Evolutionary conservation across 1,284 basidiomycete genomes (phyloP).

Genomic region (Pascua guehoae): DNA sequence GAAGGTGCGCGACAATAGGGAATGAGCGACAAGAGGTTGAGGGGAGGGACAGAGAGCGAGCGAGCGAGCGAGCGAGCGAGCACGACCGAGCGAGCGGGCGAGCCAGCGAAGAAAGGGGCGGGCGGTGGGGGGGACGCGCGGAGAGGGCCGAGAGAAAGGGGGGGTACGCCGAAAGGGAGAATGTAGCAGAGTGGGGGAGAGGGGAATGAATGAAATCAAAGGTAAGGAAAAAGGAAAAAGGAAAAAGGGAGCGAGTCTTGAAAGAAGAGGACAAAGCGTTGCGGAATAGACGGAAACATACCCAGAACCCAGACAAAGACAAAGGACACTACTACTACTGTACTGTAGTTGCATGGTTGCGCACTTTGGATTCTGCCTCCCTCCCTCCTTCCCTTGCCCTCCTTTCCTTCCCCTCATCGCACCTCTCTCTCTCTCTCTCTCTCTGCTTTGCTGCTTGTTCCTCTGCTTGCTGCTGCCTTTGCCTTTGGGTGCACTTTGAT

Average conservation of each 20-base stretch:
- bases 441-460: no score
- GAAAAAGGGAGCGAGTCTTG: background rate
- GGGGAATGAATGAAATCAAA: background rate
- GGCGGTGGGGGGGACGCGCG: background rate
- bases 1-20: constrained; percentile 1
- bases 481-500: no score
- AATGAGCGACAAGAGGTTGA: background rate
- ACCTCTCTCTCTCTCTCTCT: no score
- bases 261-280: no score
- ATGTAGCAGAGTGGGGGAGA: background rate
- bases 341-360: no score
- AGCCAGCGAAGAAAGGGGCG: background rate
- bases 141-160: background rate
- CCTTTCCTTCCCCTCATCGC: no score
- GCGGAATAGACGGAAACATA: no score
- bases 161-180: background rate
- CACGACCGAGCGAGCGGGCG: constrained; percentile 4
- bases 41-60: constrained; percentile 2
- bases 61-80: constrained; percentile 3
- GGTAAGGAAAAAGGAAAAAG: constrained; percentile 11
- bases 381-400: no score
- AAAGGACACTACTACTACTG: no score
- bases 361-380: no score
- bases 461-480: no score
- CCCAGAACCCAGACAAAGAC: no score